Conservation (phyloP, 768 basidiomycete genomes). For the Termitomyces sp. region DNA sequence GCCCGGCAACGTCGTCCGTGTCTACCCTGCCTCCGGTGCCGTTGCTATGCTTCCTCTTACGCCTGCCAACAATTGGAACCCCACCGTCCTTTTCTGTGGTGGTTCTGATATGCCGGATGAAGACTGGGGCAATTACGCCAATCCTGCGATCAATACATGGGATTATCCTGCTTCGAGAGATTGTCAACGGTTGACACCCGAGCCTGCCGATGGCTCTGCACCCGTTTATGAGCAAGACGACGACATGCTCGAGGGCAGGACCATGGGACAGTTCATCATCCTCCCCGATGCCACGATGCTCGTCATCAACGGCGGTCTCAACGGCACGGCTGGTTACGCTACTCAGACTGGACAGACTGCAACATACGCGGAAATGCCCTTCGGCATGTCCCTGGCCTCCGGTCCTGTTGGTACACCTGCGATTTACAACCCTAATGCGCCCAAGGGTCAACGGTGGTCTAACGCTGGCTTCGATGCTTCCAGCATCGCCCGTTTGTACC, state of each 20-base stretch:
- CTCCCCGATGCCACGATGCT: constrained; percentile 76
- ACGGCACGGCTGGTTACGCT: constrained; percentile 83
- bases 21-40: constrained; percentile 89
- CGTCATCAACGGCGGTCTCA: constrained; percentile 79
- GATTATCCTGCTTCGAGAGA: constrained; percentile 66
- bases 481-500: constrained; percentile 72
- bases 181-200: constrained; percentile 85
- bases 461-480: constrained; percentile 50
- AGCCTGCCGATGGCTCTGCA: constrained; percentile 65
- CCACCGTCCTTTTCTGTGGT: constrained; percentile 88
- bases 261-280: constrained; percentile 91
- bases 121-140: constrained; percentile 75
- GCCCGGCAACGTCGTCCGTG: constrained; percentile 71
- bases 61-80: constrained; percentile 82
- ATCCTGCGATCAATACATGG: constrained; percentile 75
- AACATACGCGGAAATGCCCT: constrained; percentile 52
- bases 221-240: constrained; percentile 70
- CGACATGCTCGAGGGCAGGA: constrained; percentile 67
- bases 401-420: constrained; percentile 66
- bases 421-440: constrained; percentile 64
- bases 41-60: constrained; percentile 90
- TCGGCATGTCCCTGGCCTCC: constrained; percentile 59
- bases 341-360: constrained; percentile 40
- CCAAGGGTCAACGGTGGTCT: constrained; percentile 63
- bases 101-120: constrained; percentile 76